These are phyloP conservation scores for Fusarium buxicola DNA, from an alignment of 2,329 filamentous ascomycete genomes.

Conservation along the genomic window DNA sequence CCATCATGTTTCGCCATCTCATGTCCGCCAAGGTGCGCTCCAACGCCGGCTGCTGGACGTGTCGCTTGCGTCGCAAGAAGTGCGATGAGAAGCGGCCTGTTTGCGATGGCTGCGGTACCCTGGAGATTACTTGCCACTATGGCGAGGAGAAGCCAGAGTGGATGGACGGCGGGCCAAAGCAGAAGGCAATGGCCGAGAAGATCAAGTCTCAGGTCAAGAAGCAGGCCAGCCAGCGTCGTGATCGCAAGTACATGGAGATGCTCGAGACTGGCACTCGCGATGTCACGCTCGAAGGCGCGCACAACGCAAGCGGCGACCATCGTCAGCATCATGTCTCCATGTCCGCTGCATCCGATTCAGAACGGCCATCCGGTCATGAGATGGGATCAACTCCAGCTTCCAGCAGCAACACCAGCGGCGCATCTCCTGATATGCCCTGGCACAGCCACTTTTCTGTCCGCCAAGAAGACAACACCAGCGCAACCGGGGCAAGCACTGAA, in stretches of 20 bases:
- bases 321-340: slow-evolving; percentile 16
- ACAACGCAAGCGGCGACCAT: slow-evolving; percentile 13
- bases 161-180: slow-evolving; percentile 65
- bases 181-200: slow-evolving; percentile 63
- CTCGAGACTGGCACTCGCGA: slow-evolving; percentile 51
- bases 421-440: slow-evolving; percentile 50
- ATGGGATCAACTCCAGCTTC: slow-evolving; percentile 45
- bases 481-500: slow-evolving; percentile 46
- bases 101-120: slow-evolving; percentile 62
- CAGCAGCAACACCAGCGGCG: slow-evolving; percentile 47
- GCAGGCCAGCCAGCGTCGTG: slow-evolving; percentile 62
- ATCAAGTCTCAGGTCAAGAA: slow-evolving; percentile 70
- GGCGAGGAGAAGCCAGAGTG: slow-evolving; percentile 64
- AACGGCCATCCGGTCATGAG: slow-evolving; percentile 42
- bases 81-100: slow-evolving; percentile 66
- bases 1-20: slow-evolving; percentile 46
- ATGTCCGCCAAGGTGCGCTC: slow-evolving; percentile 52
- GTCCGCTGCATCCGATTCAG: slow-evolving; percentile 46
- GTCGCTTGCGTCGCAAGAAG: slow-evolving; percentile 70
- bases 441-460: slow-evolving; percentile 46
- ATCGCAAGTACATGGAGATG: slow-evolving; percentile 60
- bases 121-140: slow-evolving; percentile 69
- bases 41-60: slow-evolving; percentile 69
- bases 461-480: slow-evolving; percentile 35
- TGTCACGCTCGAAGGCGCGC: slow-evolving; percentile 32